Evolutionary conservation across 2,329 filamentous ascomycete species (phyloP), one percentile per base, ranked within the genome.

Genomic region (Aciculosporium take): DNA sequence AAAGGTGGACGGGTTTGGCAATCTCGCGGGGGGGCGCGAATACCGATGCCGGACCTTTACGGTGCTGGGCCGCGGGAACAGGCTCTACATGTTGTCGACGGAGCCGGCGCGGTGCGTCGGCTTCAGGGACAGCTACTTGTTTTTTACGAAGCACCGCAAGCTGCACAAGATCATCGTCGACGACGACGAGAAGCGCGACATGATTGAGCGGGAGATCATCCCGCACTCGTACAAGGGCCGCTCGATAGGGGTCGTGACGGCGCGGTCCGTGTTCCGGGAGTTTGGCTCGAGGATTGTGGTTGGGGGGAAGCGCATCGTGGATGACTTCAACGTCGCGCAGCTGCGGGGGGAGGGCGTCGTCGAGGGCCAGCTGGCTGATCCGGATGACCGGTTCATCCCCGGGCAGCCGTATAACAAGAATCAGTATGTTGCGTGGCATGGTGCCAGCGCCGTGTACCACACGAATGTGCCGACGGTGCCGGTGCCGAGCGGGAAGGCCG

Each of bases 191-290:
- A 98, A 98, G 68, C 79, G 82, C 46, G 88, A 96, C 61, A 75
- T 98, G 67, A 98, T 98, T 56, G 86, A 93, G 51, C 79, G 91
- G 46, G 84, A 93, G 5, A 82, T 98, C 56, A 94, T 98, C 48
- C 91, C 91, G 1, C 91, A 95, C 66, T 94, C 87, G 23, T 98
- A 98, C 76, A 98, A 96, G 62, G 91, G 91, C 45, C 84, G 91
- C 40, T 86, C 89, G 5, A 98, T 98, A 58, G 91, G 91, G 58
- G 87, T 98, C 23, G 88, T 95, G 36, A 95, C 91, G 13, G 91
- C 91, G 37, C 81, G 91, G 35, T 96, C 91, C 1, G 91, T 98
- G 13, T 98, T 96, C 61, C 77, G 91, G 44, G 91, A 98, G 60
- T 98, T 98, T 51, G 91, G 91, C 44, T 84, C 91, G 6, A 77